A percentile compares a stretch with the other conserved stretches of the same genome.
Conservation (phyloP, 75 land plant species). For the Sequoiadendron giganteum region DNA sequence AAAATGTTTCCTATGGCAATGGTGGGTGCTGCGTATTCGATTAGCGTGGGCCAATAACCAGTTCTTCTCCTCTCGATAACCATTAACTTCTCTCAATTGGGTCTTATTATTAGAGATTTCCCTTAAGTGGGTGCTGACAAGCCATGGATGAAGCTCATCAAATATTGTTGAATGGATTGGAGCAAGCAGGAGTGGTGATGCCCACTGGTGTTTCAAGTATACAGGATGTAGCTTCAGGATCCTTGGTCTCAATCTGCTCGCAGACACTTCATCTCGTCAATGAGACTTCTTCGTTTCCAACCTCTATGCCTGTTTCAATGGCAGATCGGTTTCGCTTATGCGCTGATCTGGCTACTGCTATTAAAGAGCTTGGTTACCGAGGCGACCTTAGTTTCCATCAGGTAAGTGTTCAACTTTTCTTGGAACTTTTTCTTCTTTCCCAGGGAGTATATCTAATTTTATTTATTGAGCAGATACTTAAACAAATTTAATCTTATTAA, state of each 20-base stretch:
- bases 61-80: not conserved
- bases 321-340: slow-evolving; percentile 60
- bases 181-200: slow-evolving; percentile 50
- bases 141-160: slow-evolving; percentile 74
- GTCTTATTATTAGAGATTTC: not conserved
- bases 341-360: slow-evolving; percentile 43
- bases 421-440: not conserved
- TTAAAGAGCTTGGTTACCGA: slow-evolving; percentile 55
- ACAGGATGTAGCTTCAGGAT: slow-evolving; percentile 35
- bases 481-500: not conserved
- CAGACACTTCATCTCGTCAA: slow-evolving; percentile 42
- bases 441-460: not conserved
- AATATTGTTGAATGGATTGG: slow-evolving; percentile 51
- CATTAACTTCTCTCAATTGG: not conserved
- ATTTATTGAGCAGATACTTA: not conserved
- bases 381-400: slow-evolving; percentile 72
- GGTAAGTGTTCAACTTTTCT: slow-evolving; percentile 23
- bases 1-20: not conserved
- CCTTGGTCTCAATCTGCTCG: slow-evolving; percentile 55
- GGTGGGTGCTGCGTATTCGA: not conserved
- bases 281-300: slow-evolving; percentile 12
- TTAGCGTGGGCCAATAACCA: not conserved
- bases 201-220: slow-evolving; percentile 43
- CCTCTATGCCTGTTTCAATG: slow-evolving; percentile 42
- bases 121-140: not conserved